These are phyloP conservation scores for Coelastrella sp. DNA, from an alignment of 139 green algal species.

Conservation along the genomic window DNA sequence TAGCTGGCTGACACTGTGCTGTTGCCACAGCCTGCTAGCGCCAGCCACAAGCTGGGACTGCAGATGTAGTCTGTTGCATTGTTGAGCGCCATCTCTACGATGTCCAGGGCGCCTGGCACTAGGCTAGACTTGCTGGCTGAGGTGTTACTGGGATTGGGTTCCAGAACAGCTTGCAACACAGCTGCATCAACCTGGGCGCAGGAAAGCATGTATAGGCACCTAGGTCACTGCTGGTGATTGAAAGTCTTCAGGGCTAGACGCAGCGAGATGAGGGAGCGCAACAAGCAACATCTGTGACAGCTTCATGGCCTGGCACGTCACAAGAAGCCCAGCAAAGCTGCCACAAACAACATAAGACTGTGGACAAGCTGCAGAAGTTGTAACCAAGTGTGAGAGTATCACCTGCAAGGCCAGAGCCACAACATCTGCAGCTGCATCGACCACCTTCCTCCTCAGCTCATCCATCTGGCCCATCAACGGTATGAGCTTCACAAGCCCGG, in stretches of 20 bases:
- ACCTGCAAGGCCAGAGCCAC: constrained; percentile 20
- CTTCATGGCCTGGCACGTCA: too few relatives aligned
- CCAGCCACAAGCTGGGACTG: constrained; percentile 10
- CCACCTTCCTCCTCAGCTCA: constrained; percentile 12
- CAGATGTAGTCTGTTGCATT: neutral
- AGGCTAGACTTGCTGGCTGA: neutral
- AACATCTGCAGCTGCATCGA: constrained; percentile 15
- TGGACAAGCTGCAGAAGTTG: too few relatives aligned
- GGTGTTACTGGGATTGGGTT: neutral
- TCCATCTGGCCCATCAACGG: constrained; percentile 27
- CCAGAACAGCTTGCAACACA: constrained; percentile 27
- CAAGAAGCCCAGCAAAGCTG: too few relatives aligned
- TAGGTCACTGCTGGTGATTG: too few relatives aligned
- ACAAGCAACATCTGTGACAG: too few relatives aligned
- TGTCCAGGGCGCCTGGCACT: neutral
- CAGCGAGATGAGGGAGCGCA: too few relatives aligned
- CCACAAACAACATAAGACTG: too few relatives aligned
- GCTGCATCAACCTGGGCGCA: constrained; percentile 28
- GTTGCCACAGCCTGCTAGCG: constrained; percentile 26
- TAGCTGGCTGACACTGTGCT: constrained; percentile 3
- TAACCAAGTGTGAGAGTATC: too few relatives aligned
- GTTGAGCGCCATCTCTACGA: constrained; percentile 11
- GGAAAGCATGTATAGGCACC: too few relatives aligned
- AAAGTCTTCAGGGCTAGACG: too few relatives aligned
- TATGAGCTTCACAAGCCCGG: neutral